These are phyloP conservation scores for Niveomyces coronatus DNA, from an alignment of 2,329 filamentous ascomycete genomes.

Conservation along the genomic window DNA sequence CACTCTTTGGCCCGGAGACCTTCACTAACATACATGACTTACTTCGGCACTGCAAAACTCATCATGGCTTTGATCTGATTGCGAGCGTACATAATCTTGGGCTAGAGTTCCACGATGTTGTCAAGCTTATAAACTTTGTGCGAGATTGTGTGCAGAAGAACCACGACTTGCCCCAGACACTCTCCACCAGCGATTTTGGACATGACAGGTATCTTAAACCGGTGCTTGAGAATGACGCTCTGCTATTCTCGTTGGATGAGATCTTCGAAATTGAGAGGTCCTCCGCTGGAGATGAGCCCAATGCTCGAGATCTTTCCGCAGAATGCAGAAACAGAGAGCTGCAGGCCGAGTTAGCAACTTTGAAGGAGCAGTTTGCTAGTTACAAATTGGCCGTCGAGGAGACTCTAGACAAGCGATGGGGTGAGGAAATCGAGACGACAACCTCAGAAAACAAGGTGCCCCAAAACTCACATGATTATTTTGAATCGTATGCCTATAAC, in stretches of 20 bases:
- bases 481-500: slow-evolving; percentile 51
- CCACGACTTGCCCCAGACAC: slow-evolving; percentile 41
- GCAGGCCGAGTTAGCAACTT: slow-evolving; percentile 48
- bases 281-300: no score
- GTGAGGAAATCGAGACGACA: slow-evolving; percentile 36
- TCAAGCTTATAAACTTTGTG: slow-evolving; percentile 67
- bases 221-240: slow-evolving; percentile 76
- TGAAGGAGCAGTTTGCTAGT: slow-evolving; percentile 52
- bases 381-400: slow-evolving; percentile 56
- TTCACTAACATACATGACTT: slow-evolving; percentile 56
- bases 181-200: slow-evolving; percentile 53
- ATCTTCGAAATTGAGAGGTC: no score
- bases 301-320: slow-evolving; percentile 19
- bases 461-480: slow-evolving; percentile 34
- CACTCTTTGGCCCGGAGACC: slow-evolving; percentile 55
- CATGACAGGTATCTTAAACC: slow-evolving; percentile 77
- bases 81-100: slow-evolving; percentile 44
- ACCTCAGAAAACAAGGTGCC: slow-evolving; percentile 19
- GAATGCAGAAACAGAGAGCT: slow-evolving; percentile 43
- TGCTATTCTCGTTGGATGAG: slow-evolving; percentile 82
- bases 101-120: slow-evolving; percentile 62
- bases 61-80: slow-evolving; percentile 57
- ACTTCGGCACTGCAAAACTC: slow-evolving; percentile 58
- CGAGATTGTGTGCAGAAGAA: slow-evolving; percentile 36
- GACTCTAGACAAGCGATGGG: slow-evolving; percentile 56